phyloP scores from a whole-genome alignment of 805 yeast genomes.

The Komagataella ulmi region DNA sequence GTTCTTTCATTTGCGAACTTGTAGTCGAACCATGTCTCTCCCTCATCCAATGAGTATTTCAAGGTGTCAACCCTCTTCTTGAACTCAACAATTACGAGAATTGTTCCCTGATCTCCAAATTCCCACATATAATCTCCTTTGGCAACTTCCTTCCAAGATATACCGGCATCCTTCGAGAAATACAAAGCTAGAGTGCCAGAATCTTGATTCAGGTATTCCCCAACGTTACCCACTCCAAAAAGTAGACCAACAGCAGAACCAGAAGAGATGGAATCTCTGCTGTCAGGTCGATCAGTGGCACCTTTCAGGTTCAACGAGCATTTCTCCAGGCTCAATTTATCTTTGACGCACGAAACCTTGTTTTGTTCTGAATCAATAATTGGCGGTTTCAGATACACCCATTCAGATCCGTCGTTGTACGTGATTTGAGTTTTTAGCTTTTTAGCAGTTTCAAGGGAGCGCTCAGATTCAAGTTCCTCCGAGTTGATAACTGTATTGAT shows the following conservation, averaged over 20 bases:
- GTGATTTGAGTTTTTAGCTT: constrained; percentile 61
- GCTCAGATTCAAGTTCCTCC: constrained; percentile 18
- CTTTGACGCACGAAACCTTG: constrained; percentile 31
- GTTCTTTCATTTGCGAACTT: constrained; percentile 47
- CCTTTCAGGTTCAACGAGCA: constrained; percentile 86
- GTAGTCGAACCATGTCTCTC: constrained; percentile 59
- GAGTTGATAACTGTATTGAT: constrained; percentile 57
- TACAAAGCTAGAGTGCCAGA: constrained; percentile 49
- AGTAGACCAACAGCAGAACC: constrained; percentile 81
- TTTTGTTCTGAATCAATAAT: constrained; percentile 45
- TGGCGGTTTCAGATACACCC: constrained; percentile 69
- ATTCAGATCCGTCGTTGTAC: constrained; percentile 84
- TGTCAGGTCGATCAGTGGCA: constrained; percentile 74
- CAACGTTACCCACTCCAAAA: constrained; percentile 92
- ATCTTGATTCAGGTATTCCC: constrained; percentile 31
- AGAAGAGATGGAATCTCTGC: constrained; percentile 77
- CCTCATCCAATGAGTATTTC: constrained; percentile 65
- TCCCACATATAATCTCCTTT: constrained; percentile 85
- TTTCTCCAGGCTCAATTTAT: constrained; percentile 26
- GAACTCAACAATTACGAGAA: constrained; percentile 59
- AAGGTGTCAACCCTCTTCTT: constrained; percentile 43
- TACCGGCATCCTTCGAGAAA: constrained; percentile 82
- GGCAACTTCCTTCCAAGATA: constrained; percentile 69
- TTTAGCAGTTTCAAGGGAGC: constrained; percentile 23
- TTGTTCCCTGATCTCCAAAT: constrained; percentile 89